Evolutionary conservation across 331 rosid species (phyloP).

Genomic region (Quercus lobata): DNA sequence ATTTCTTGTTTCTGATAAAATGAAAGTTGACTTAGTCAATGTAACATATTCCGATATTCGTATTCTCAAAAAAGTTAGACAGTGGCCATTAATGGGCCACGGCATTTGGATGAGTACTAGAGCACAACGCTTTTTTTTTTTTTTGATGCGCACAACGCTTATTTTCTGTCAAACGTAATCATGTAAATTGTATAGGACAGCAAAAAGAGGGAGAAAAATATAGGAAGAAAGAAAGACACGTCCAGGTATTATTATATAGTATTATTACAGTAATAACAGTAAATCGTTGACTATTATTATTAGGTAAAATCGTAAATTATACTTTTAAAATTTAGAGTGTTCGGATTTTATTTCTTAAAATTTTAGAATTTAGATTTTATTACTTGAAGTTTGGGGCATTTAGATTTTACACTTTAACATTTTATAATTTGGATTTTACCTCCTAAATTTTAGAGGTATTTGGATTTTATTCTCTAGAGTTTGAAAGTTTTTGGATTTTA

Average conservation of each 20-base stretch:
- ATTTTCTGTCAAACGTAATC: neutral
- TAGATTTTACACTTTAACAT: rapidly evolving
- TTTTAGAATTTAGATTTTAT: rapidly evolving
- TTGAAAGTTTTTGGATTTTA: rapidly evolving
- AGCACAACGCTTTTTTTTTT: neutral
- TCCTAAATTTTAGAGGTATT: no score
- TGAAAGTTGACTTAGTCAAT: neutral
- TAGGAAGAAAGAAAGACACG: no score
- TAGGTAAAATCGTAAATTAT: rapidly evolving
- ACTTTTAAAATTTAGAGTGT: rapidly evolving
- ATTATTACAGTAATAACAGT: no score
- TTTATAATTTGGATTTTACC: no score
- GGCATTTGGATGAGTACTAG: neutral
- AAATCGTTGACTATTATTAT: no score
- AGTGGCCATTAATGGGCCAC: neutral
- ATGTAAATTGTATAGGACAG: no score
- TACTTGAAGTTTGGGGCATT: no score
- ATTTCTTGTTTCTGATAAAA: neutral
- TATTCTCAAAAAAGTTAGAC: no score
- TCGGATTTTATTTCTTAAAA: rapidly evolving
- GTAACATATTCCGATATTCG: no score
- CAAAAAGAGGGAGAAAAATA: no score
- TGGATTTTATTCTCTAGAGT: no score
- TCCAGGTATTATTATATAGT: no score
- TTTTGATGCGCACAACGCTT: neutral